These are phyloP conservation scores for Kwoniella sp. DNA, from an alignment of 768 basidiomycete genomes.

Conservation along the genomic window DNA sequence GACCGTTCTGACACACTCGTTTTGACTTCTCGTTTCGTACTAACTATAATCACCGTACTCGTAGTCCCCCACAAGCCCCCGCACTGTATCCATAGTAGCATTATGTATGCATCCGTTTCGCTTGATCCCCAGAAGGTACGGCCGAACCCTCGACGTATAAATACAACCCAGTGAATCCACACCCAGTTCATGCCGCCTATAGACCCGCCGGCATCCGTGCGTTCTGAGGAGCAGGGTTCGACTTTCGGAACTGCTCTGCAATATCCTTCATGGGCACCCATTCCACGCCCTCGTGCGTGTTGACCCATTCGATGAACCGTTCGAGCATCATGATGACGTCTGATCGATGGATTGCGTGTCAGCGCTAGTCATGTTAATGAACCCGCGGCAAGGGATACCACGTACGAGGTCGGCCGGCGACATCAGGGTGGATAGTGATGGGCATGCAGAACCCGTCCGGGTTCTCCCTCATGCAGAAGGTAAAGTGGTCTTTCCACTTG, in stretches of 20 bases:
- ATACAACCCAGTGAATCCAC: background rate
- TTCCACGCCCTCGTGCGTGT: constrained; percentile 64
- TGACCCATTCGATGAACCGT: constrained; percentile 70
- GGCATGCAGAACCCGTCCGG: constrained; percentile 55
- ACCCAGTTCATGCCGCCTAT: background rate
- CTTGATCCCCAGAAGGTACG: too few species aligned
- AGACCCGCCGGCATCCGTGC: constrained; percentile 61
- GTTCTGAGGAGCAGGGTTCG: constrained; percentile 54
- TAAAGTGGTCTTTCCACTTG: constrained; percentile 71
- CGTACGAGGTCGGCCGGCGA: constrained; percentile 58
- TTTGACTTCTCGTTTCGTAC: too few species aligned
- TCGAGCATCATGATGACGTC: constrained; percentile 75
- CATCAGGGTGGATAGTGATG: constrained; percentile 74
- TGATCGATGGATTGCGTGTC: constrained; percentile 28
- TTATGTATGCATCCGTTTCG: too few species aligned
- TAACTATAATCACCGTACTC: too few species aligned
- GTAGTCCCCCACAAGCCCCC: too few species aligned
- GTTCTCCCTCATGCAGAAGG: constrained; percentile 59
- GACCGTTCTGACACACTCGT: too few species aligned
- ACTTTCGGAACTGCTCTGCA: constrained; percentile 60
- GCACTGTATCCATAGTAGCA: too few species aligned
- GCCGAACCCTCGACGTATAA: too few species aligned
- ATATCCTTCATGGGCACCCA: constrained; percentile 70
- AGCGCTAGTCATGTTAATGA: too few species aligned
- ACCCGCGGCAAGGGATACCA: background rate